Evolutionary conservation across 2,329 filamentous ascomycete genomes (phyloP).

Genomic region (Helminthosporium solani): DNA sequence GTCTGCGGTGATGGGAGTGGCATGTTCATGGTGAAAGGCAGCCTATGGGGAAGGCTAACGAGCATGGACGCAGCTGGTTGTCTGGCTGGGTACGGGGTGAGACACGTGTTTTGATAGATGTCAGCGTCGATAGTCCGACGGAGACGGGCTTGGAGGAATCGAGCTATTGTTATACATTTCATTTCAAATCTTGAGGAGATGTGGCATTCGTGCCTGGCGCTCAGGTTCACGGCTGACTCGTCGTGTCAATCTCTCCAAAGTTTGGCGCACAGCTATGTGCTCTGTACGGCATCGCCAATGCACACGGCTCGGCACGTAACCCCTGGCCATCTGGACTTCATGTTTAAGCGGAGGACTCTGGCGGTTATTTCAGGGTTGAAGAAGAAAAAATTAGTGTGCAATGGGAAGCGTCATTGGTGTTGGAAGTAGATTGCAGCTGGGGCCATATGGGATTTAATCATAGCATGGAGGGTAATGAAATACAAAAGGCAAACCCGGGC

Average conservation of each 20-base stretch:
- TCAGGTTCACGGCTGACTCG: neutral
- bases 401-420: slow-evolving; percentile 1
- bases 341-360: neutral
- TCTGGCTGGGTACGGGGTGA: neutral
- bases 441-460: slow-evolving; percentile 1
- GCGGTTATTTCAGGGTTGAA: neutral
- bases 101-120: slow-evolving; percentile 2
- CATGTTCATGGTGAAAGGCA: neutral
- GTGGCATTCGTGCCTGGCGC: neutral
- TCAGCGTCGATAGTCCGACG: neutral
- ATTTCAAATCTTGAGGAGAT: no score
- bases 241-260: neutral
- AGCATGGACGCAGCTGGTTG: neutral
- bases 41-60: neutral
- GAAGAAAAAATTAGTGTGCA: neutral
- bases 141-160: no score
- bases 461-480: slow-evolving; percentile 8
- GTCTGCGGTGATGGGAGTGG: neutral
- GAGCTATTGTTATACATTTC: no score
- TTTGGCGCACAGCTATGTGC: neutral
- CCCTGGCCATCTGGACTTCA: neutral
- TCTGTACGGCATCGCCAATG: slow-evolving; percentile 3
- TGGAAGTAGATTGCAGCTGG: slow-evolving; percentile 6
- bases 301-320: slow-evolving; percentile 9
- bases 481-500: slow-evolving; percentile 1